phyloP scores from a whole-genome alignment of 1,284 basidiomycete species.

The Blastosporella zonata region DNA sequence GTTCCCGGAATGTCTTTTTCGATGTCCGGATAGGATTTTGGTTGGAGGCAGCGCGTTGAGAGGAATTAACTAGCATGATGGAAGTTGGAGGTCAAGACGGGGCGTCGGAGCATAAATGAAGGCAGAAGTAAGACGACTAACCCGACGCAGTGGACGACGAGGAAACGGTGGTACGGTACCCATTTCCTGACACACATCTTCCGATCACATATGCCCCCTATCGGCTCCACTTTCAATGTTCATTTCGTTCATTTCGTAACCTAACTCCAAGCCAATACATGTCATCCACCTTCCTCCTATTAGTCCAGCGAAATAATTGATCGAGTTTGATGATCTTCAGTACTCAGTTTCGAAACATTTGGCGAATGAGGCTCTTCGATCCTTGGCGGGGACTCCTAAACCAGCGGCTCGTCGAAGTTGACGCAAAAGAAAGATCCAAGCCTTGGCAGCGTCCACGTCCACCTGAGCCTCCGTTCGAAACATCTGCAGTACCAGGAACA shows the following conservation, averaged over 20 bases:
- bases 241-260: neutral
- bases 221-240: neutral
- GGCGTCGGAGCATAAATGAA: conserved; percentile 27
- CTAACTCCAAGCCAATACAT: neutral
- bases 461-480: neutral
- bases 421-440: conserved; percentile 11
- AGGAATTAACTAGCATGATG: conserved; percentile 14
- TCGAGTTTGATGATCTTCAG: neutral
- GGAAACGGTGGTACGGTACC: conserved; percentile 37
- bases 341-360: neutral
- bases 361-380: neutral
- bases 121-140: conserved; percentile 30
- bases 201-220: conserved; percentile 19
- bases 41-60: conserved; percentile 12
- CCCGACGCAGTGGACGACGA: conserved; percentile 35
- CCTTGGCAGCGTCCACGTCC: conserved; percentile 4
- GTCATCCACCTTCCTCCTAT: neutral
- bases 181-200: conserved; percentile 17
- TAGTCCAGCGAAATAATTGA: neutral
- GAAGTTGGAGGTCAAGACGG: conserved; percentile 1
- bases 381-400: conserved; percentile 4
- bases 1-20: conserved; percentile 9
- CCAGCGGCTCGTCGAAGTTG: conserved; percentile 10
- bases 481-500: neutral
- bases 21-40: neutral